These are phyloP conservation scores for Fusarium beomiforme DNA, from an alignment of 2,329 filamentous ascomycete genomes.

Conservation along the genomic window DNA sequence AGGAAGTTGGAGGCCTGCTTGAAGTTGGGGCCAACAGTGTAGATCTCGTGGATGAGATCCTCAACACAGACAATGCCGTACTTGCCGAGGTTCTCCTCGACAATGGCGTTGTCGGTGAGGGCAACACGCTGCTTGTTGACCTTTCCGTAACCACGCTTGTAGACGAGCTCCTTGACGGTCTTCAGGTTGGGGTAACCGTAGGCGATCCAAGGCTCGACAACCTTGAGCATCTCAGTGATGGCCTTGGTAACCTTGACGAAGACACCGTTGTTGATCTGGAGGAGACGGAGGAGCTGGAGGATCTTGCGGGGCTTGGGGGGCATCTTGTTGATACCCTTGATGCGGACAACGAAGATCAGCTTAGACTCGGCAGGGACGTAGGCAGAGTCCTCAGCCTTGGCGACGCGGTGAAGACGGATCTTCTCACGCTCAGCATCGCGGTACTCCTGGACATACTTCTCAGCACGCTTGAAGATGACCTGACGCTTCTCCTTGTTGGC, in stretches of 20 bases:
- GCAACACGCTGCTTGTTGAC: constrained; percentile 97
- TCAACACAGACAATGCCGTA: constrained; percentile 99
- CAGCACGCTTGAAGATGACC: constrained; percentile 99
- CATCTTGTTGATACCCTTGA: constrained; percentile 99
- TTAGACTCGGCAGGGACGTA: constrained; percentile 95
- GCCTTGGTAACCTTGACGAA: constrained; percentile 99
- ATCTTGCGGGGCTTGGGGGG: constrained; percentile 99
- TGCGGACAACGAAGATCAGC: constrained; percentile 97
- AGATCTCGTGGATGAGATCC: constrained; percentile 99
- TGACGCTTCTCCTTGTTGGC: constrained; percentile 98
- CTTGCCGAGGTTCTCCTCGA: constrained; percentile 96
- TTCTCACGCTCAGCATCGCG: constrained; percentile 98
- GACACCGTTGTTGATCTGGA: constrained; percentile 99
- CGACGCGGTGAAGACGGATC: constrained; percentile 88
- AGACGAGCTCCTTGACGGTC: constrained; percentile 98
- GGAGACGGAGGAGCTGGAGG: constrained; percentile 97
- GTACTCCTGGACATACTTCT: constrained; percentile 99
- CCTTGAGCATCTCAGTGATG: constrained; percentile 95
- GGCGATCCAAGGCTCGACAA: constrained; percentile 98
- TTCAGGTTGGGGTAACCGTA: constrained; percentile 99
- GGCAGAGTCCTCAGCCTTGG: constrained; percentile 92
- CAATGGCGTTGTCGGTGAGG: constrained; percentile 96
- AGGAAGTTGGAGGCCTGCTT: constrained; percentile 99
- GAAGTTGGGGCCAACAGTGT: constrained; percentile 98
- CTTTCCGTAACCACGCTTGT: constrained; percentile 99